phyloP scores from a whole-genome alignment of 352 stramenopile genomes.

The Aphanomyces euteiches region DNA sequence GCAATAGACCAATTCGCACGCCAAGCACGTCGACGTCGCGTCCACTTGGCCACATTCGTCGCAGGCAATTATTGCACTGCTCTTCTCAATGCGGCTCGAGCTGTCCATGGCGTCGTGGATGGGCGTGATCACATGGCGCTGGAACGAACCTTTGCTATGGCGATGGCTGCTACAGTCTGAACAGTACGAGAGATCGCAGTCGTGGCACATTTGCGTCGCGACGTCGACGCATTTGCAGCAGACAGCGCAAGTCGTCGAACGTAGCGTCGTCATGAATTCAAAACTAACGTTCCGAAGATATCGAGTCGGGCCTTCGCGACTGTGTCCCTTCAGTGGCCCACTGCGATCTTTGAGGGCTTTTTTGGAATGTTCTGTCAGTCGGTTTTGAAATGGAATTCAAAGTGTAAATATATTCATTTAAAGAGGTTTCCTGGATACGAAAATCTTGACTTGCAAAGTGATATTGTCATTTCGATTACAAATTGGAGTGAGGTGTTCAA shows the following conservation, averaged over 20 bases:
- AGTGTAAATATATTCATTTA: too few species aligned
- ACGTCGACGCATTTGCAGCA: conserved; percentile 36
- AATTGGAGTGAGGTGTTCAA: too few species aligned
- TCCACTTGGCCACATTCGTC: conserved; percentile 41
- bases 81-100: too few species aligned
- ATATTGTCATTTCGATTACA: too few species aligned
- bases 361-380: too few species aligned
- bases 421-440: too few species aligned
- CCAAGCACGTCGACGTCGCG: conserved; percentile 42
- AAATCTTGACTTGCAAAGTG: too few species aligned
- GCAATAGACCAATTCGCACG: conserved; percentile 54
- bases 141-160: conserved; percentile 41
- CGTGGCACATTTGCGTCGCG: conserved; percentile 32
- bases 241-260: not conserved
- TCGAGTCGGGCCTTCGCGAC: not conserved
- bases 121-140: conserved; percentile 35
- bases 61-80: conserved; percentile 32
- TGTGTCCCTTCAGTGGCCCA: not conserved
- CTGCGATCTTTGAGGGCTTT: too few species aligned
- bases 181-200: conserved; percentile 44
- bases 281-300: conserved; percentile 13
- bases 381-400: too few species aligned
- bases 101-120: conserved; percentile 8
- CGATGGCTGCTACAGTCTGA: conserved; percentile 34
- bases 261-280: conserved; percentile 1